Evolutionary conservation across 2,329 filamentous ascomycete genomes (phyloP), one percentile per base, ranked within the genome.

Genomic region (Sporothrix pallida): DNA sequence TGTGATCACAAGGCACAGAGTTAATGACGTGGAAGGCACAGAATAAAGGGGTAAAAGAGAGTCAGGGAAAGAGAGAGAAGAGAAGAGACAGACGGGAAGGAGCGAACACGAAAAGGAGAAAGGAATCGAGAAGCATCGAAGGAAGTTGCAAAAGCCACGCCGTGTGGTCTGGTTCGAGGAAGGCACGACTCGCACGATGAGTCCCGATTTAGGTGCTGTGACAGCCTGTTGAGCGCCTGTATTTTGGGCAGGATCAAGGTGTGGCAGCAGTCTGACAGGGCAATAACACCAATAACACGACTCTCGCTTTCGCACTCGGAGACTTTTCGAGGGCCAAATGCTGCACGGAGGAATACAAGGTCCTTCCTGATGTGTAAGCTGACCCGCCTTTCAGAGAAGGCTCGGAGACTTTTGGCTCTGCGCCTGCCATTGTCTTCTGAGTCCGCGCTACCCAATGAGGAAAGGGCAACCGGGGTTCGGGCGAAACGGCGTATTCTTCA

Each of bases 361-460:
- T 46, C 69, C 52, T 42, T 44, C 42, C 26, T 2, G 37, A 46
- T 71, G 44, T 60, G 52, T 60, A 71, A 71, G 69, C 70, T 63
- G 70, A 71, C 69, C 48, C 52, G 56, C 23, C 42, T 60, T 60
- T 48, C 17, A 20, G n/a, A 67, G 42, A 37, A 72, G 60, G 71
- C 71, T 72, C 71, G 71, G 71, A 67, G 71, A 72, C 71, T 72
- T 72, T 72, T 67, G 20, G 31, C 52, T 56, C 52, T 31, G 48
- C 17, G n/a, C 37, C 5, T 65, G 17, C 15, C 15, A 23, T 8
- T 20, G 37, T n/a, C 7, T 15, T 6, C 5, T 1, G 6, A 17
- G 2, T 42, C 8, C 20, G 20, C 12, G n/a, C 37, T 26, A 10
- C 42, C 62, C 20, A 46, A 67, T 46, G 42, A 44, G 62, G 62